Base-by-base conservation (phyloP, 78 protist species). In the Guillardia theta region DNA sequence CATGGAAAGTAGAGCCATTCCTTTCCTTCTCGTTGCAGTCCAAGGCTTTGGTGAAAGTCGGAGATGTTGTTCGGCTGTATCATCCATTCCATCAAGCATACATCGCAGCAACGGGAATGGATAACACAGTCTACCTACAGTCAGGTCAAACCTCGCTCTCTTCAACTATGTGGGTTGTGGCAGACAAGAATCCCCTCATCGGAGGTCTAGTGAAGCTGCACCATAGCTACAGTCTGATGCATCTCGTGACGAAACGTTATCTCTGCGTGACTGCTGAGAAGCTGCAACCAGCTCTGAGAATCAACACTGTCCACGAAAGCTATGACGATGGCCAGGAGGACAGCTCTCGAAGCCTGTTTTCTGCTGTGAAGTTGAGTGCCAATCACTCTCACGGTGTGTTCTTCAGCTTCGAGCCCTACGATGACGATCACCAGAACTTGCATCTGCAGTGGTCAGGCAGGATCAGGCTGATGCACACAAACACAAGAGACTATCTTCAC, bases 61-160 rank as follows among this genome's bases (percentile, higher is more conserved):
- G 83, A 43, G 83, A 70, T 70, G 83, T 70, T 12, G 83, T 70
- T 24, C 83, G 83, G 41, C 83, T 70, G 41, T 70, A 70, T 43
- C 83, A 70, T 43, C 83, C 83, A 4, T 70, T 70, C 83, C 83
- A 70, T 18, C 36, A 33, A 36, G 83, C 83, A 15, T 70, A 70
- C 83, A 43, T 70, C 46, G 83, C 83, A 12, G 83, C 41, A 15
- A 70, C n/a, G 36, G 41, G 36, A 9, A 70, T 12, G 4, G 83
- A 70, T 3, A 6, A 4, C 6, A 70, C 83, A 4, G 36, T 70
- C 3, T 70, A 15, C 41, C 83, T 70, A 15, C 45, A 70, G 22
- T 43, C 36, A 36, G 41, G 46, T 6, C 21, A 24, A 12, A 43
- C 46, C 4, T 24, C 83, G n/a, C 83, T 70, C 41, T 70, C 45